Percentiles rank a stretch among this genome's conserved stretches.
Evolutionary conservation across 164 flowering plant genomes (phyloP).

Genomic region (Annona squamosa): DNA sequence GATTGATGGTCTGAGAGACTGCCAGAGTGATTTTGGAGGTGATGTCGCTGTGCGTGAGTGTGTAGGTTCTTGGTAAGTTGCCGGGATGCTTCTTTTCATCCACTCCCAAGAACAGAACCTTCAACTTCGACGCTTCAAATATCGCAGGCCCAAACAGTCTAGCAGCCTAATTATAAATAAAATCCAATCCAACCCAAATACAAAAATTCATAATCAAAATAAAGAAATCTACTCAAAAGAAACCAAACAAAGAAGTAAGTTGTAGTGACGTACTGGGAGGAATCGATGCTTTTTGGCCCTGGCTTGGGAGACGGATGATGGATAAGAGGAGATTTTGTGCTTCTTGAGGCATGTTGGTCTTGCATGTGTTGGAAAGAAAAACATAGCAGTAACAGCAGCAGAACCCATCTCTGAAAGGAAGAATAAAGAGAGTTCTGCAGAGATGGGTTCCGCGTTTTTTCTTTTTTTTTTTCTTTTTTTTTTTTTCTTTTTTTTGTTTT

Average conservation of each 20-base stretch:
- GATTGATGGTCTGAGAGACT: constrained; percentile 77
- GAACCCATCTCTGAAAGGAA: constrained; percentile 2
- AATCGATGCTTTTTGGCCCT: constrained; percentile 6
- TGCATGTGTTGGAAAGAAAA: not conserved
- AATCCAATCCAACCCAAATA: not conserved
- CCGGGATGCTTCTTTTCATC: constrained; percentile 85
- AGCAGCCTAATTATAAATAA: constrained; percentile 42
- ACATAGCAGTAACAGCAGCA: constrained; percentile 7
- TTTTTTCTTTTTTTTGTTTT: not conserved
- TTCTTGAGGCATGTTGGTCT: not conserved
- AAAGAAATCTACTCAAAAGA: not conserved
- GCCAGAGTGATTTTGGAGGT: constrained; percentile 80
- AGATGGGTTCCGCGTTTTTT: not conserved
- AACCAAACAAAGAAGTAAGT: not conserved
- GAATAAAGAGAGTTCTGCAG: not conserved
- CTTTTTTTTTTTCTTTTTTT: too few species aligned
- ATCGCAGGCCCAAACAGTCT: constrained; percentile 87
- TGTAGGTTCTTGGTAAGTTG: constrained; percentile 76
- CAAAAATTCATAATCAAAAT: not conserved
- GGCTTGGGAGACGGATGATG: not conserved
- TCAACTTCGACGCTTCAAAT: constrained; percentile 87
- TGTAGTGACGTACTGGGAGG: constrained; percentile 4
- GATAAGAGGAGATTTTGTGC: not conserved
- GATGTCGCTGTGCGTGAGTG: constrained; percentile 88
- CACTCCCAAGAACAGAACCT: constrained; percentile 67